Conservation (phyloP, 2,329 filamentous ascomycete species). For the Myriosclerotinia scirpicola region DNA sequence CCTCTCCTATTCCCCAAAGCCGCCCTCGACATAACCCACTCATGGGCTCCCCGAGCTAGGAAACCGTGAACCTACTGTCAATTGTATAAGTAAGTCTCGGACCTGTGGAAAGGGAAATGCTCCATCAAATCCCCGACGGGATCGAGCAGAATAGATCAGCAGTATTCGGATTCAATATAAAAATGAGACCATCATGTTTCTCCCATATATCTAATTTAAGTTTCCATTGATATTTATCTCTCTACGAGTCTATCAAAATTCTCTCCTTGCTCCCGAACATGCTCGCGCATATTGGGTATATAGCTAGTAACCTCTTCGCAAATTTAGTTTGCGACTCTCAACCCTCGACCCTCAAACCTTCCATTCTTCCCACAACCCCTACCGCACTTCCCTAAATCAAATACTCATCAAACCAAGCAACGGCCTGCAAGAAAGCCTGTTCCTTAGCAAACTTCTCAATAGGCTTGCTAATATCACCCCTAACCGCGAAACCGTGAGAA, state of each 20-base stretch:
- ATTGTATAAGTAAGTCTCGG: too few species aligned
- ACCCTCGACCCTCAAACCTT: not conserved
- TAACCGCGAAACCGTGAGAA: slow-evolving; percentile 72
- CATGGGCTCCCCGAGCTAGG: too few species aligned
- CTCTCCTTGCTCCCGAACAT: not conserved
- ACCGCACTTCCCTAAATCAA: slow-evolving; percentile 40
- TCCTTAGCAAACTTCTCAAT: slow-evolving; percentile 71
- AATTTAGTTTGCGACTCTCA: not conserved
- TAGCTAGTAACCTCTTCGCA: not conserved
- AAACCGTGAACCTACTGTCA: too few species aligned
- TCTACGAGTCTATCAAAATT: not conserved
- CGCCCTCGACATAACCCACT: too few species aligned
- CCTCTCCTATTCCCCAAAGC: too few species aligned
- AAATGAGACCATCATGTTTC: not conserved
- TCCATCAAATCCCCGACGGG: too few species aligned
- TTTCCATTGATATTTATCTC: not conserved
- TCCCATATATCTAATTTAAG: not conserved
- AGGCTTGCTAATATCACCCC: slow-evolving; percentile 58
- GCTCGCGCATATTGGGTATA: not conserved
- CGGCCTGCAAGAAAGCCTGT: slow-evolving; percentile 75
- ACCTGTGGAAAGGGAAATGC: too few species aligned
- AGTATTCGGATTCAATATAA: not conserved
- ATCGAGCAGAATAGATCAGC: too few species aligned
- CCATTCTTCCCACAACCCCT: not conserved
- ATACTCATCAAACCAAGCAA: slow-evolving; percentile 72